Evolutionary conservation across 148 eudicot genomes (phyloP).

Genomic region (Arctostaphylos glauca): DNA sequence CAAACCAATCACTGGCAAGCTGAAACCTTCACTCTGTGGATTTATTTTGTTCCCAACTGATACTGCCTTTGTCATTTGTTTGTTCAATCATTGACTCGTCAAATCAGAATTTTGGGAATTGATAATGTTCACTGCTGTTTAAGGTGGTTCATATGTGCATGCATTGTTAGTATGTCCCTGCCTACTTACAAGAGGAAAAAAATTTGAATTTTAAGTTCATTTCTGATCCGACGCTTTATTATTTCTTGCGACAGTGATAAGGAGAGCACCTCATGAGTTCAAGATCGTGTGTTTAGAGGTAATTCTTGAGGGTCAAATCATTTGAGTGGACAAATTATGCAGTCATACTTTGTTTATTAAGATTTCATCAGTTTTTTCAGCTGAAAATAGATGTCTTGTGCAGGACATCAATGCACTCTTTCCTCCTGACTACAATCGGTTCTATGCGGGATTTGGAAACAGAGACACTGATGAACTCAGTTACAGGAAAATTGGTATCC

Average conservation of each 20-base stretch:
- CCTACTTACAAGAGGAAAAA: neutral
- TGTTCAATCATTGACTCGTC: neutral
- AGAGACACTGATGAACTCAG: slow-evolving; percentile 98
- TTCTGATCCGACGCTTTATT: neutral
- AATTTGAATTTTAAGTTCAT: neutral
- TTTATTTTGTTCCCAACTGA: neutral
- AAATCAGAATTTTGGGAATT: neutral
- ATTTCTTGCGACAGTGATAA: slow-evolving; percentile 66
- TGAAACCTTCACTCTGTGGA: neutral
- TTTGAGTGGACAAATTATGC: neutral
- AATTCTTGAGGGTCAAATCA: slow-evolving; percentile 15
- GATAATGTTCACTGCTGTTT: too few relatives aligned
- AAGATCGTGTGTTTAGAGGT: slow-evolving; percentile 99
- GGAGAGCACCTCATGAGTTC: slow-evolving; percentile 99
- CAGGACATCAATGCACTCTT: too few relatives aligned
- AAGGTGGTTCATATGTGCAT: neutral
- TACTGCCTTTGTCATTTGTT: slow-evolving; percentile 6
- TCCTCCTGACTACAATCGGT: too few relatives aligned
- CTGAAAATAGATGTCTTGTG: slow-evolving; percentile 17
- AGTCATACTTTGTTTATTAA: neutral
- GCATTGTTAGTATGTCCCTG: neutral
- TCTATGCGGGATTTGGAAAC: slow-evolving; percentile 99
- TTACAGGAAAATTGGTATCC: slow-evolving; percentile 89
- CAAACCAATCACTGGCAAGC: neutral
- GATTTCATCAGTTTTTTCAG: neutral